Evolutionary conservation across 2,329 filamentous ascomycete genomes (phyloP).

Genomic region (Colletotrichum musicola): DNA sequence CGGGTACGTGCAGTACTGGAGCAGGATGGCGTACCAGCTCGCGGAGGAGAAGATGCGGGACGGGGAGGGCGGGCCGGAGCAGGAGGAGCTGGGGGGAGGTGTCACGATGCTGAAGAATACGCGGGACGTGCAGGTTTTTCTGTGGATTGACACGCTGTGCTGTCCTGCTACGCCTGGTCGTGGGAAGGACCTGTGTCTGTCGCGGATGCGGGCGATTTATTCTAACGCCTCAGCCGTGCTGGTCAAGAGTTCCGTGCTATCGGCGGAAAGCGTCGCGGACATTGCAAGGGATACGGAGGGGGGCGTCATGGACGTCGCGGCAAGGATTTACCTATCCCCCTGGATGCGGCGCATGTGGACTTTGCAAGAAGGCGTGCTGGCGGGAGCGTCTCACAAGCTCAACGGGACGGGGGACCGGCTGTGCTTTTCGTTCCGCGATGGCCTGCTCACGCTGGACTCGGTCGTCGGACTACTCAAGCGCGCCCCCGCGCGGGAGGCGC

Average conservation of each 20-base stretch:
- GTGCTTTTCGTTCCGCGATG: constrained; percentile 17
- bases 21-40: constrained; percentile 8
- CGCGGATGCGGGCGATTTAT: constrained; percentile 25
- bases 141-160: constrained; percentile 27
- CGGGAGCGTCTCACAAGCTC: neutral
- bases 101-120: constrained; percentile 1
- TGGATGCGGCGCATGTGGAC: constrained; percentile 37
- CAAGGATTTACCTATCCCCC: constrained; percentile 14
- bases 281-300: neutral
- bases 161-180: constrained; percentile 12
- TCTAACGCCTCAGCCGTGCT: constrained; percentile 25
- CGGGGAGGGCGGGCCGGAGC: neutral
- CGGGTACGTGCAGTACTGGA: constrained; percentile 9
- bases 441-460: constrained; percentile 7
- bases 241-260: constrained; percentile 15
- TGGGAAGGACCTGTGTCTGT: constrained; percentile 22
- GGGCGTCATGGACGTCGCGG: constrained; percentile 19
- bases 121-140: neutral
- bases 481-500: neutral
- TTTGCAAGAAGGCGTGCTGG: constrained; percentile 30
- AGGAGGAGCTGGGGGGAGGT: neutral
- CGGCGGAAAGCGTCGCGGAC: neutral
- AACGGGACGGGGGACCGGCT: constrained; percentile 19
- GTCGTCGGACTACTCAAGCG: constrained; percentile 14
- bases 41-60: neutral